Evolutionary conservation across 225 moss, liverwort and hornwort species (phyloP).

Genomic region (Anthoceros angustus): DNA sequence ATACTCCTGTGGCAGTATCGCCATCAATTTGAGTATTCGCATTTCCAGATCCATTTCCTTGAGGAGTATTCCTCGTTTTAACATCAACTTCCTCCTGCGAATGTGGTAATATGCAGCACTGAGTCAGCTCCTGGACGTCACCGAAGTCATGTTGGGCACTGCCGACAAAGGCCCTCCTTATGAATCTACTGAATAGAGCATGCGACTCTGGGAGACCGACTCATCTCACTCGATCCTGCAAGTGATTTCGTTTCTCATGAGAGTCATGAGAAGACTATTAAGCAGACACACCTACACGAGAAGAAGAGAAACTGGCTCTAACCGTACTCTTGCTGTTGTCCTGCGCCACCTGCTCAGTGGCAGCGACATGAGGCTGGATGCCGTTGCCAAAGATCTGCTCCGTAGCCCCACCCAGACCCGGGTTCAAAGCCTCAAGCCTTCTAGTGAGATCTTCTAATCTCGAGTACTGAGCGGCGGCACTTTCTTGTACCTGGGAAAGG

Average conservation of each 20-base stretch:
- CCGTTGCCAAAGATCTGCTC: conserved; percentile 30
- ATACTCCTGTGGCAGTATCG: background rate
- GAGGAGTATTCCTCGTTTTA: background rate
- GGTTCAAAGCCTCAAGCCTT: conserved; percentile 86
- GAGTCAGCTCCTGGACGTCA: background rate
- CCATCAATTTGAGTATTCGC: background rate
- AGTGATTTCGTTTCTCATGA: background rate
- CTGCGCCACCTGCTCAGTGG: conserved; percentile 21
- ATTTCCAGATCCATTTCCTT: background rate
- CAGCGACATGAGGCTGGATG: conserved; percentile 18
- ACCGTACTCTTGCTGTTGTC: conserved; percentile 23
- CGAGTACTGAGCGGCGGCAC: conserved; percentile 83
- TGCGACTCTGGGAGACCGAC: background rate
- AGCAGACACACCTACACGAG: background rate
- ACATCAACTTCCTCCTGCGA: background rate
- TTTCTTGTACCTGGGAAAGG: conserved; percentile 68
- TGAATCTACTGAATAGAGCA: background rate
- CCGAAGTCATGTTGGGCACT: background rate
- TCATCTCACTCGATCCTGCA: background rate
- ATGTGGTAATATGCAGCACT: background rate
- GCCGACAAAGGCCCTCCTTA: background rate
- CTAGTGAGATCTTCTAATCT: conserved; percentile 77
- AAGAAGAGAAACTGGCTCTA: conserved; percentile 14
- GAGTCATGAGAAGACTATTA: background rate
- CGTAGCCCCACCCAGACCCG: conserved; percentile 47